Base-by-base conservation (phyloP, 2,329 filamentous ascomycete species). In the Claviceps sp. region DNA sequence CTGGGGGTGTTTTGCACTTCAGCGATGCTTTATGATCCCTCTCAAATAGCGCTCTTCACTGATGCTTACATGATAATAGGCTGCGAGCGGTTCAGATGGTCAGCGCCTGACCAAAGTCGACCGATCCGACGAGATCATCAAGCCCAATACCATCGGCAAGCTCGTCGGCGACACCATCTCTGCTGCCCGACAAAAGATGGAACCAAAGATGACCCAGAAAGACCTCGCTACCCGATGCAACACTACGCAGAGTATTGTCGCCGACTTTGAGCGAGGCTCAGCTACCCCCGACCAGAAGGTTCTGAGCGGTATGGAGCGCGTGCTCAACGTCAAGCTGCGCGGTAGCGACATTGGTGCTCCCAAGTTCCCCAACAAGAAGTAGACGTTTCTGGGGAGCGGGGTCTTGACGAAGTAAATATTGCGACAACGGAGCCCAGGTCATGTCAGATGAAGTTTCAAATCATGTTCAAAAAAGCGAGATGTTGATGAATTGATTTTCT, bases 51-150 rank as follows among this genome's bases (percentile, higher is more conserved):
- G 22, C 14, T 22, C 22, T 11, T 26, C 42, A 22, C 54, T 66
- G 44, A 65, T 50, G 48, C 22, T 50, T 34, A 26, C 6, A 14
- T 22, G 26, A 14, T 34, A 30, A 49, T 40, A 70, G 67, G 34
- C 55, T 18, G 57, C 59, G 18, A 54, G 57, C 24, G 56, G 59
- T 50, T 61, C 61, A 59, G 91, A 97, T 72, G 93, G 93, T 61
- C 93, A 98, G 74, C 90, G 88, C 67, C 78, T 97, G 59, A 97
- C 93, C 60, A 96, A 97, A 77, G 90, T 98, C 70, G 93, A 97
- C 77, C 90, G 91, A 61, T 84, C 83, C 67, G 90, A 97, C 76
- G 93, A 96, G 68, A 95, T 96, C 72, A 85, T 97, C 72, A 95
- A 95, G 76, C 90, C 89, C 65, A 95, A 95, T 75, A 94, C 88